Conservation (phyloP, 2,329 filamentous ascomycete species). For the Cercospora berteroae region DNA sequence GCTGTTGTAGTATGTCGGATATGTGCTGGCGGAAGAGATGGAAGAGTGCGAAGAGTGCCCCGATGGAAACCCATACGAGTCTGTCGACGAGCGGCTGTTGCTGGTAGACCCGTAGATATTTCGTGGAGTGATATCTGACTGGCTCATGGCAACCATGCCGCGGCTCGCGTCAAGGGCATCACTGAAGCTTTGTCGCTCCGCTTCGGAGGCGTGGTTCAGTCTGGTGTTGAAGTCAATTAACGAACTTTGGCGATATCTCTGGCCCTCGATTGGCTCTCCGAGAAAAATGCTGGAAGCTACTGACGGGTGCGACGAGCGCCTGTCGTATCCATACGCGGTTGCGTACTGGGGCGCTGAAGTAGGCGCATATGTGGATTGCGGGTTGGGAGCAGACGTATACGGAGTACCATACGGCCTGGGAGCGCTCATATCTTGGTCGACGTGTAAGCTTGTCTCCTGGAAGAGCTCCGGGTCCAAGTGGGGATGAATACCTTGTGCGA, state of each 20-base stretch:
- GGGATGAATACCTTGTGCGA: constrained; percentile 67
- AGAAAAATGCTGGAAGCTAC: constrained; percentile 58
- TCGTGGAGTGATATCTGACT: constrained; percentile 75
- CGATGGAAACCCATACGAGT: constrained; percentile 89
- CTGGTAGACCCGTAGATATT: constrained; percentile 73
- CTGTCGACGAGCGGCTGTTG: constrained; percentile 63
- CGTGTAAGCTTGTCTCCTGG: constrained; percentile 64
- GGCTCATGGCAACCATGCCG: constrained; percentile 93
- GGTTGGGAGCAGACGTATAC: constrained; percentile 67
- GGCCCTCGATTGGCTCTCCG: constrained; percentile 46
- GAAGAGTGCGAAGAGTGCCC: constrained; percentile 84
- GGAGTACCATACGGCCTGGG: constrained; percentile 70
- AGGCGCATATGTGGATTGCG: constrained; percentile 65
- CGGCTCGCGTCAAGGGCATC: constrained; percentile 91
- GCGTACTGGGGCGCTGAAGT: constrained; percentile 69
- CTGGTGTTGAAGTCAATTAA: constrained; percentile 62
- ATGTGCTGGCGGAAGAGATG: constrained; percentile 78
- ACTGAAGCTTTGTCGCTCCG: constrained; percentile 68
- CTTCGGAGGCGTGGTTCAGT: constrained; percentile 56
- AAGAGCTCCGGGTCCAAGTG: constrained; percentile 55
- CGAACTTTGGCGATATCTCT: constrained; percentile 57
- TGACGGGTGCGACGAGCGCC: constrained; percentile 84
- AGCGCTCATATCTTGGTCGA: constrained; percentile 68
- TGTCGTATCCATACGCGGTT: constrained; percentile 58
- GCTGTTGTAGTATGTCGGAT: constrained; percentile 77